Conservation (phyloP, 73 alveolate species). For the Paramecium sonneborni region DNA sequence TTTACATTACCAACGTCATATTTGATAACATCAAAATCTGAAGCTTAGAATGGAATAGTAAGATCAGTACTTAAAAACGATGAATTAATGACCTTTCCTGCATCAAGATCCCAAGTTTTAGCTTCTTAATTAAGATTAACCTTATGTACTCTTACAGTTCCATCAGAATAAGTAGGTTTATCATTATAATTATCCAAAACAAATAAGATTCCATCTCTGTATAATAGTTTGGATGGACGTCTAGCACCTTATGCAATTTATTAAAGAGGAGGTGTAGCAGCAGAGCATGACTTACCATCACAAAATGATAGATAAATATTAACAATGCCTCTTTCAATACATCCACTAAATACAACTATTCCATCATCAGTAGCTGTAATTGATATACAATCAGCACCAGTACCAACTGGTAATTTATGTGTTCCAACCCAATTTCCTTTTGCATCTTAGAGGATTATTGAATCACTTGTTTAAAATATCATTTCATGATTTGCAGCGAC, state of each 20-base stretch:
- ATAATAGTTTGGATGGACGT: background rate
- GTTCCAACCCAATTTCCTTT: background rate
- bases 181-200: background rate
- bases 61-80: background rate
- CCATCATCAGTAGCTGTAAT: background rate
- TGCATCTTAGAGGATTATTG: background rate
- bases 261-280: background rate
- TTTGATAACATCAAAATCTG: constrained; percentile 52
- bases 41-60: background rate
- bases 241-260: background rate
- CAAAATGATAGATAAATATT: background rate
- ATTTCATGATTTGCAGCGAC: background rate
- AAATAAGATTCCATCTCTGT: background rate
- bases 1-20: background rate
- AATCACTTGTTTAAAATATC: background rate
- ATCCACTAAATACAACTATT: background rate
- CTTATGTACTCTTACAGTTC: background rate
- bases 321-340: background rate
- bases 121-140: background rate
- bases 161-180: background rate
- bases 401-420: background rate
- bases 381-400: background rate
- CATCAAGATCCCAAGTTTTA: background rate
- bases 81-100: background rate
- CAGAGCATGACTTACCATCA: background rate